Percentiles rank a stretch among this genome's conserved stretches.
Conservation (phyloP, 805 yeast species). For the Ogataea dorogensis region DNA sequence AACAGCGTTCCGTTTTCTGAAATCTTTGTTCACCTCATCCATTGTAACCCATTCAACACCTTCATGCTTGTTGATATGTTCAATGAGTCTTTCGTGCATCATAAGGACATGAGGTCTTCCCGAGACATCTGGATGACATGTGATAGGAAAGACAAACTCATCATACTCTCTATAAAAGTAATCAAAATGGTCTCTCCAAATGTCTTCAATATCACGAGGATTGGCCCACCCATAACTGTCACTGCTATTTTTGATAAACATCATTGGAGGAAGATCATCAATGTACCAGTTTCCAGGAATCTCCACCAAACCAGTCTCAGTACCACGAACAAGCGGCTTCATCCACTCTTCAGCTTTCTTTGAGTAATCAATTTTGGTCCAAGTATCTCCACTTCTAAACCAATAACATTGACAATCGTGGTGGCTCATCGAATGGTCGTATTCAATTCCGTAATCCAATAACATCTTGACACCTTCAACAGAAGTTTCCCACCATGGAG, state of each 20-base stretch:
- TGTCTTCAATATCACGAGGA: slow-evolving; percentile 37
- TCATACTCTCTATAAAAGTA: slow-evolving; percentile 39
- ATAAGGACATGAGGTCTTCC: slow-evolving; percentile 37
- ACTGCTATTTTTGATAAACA: slow-evolving; percentile 35
- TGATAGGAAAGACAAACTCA: slow-evolving; percentile 38
- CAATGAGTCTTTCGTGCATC: slow-evolving; percentile 39
- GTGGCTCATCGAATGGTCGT: slow-evolving; percentile 38
- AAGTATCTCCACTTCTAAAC: slow-evolving; percentile 37
- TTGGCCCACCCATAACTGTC: slow-evolving; percentile 37
- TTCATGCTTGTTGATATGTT: slow-evolving; percentile 36
- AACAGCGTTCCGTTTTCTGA: slow-evolving; percentile 27
- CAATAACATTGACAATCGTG: slow-evolving; percentile 39
- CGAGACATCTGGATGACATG: slow-evolving; percentile 39
- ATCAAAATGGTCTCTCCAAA: slow-evolving; percentile 40
- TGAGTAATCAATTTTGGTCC: slow-evolving; percentile 38
- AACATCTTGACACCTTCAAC: slow-evolving; percentile 35
- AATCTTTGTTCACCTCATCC: slow-evolving; percentile 36
- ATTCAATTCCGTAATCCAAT: slow-evolving; percentile 37
- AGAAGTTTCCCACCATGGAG: slow-evolving; percentile 41
- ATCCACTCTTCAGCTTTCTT: slow-evolving; percentile 38
- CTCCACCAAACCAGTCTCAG: slow-evolving; percentile 37
- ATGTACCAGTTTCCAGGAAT: slow-evolving; percentile 40
- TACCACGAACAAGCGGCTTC: slow-evolving; percentile 35
- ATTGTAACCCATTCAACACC: slow-evolving; percentile 42
- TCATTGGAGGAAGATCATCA: slow-evolving; percentile 41